Conservation (phyloP, 2,329 filamentous ascomycete genomes). For the Mollisiaceae sp. region DNA sequence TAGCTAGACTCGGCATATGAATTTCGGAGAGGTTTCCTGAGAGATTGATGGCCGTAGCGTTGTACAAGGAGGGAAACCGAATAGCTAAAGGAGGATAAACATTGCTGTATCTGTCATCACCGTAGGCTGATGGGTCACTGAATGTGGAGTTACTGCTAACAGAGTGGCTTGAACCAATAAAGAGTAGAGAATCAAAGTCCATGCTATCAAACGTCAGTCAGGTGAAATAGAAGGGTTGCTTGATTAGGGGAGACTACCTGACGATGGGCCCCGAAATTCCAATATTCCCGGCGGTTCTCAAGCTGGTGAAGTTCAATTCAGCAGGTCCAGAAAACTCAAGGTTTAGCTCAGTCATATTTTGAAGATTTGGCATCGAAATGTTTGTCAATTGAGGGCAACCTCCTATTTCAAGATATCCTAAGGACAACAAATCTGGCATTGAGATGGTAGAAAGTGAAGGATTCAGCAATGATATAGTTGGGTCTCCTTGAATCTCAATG, state of each 20-base stretch:
- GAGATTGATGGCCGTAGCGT: background rate
- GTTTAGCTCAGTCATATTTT: background rate
- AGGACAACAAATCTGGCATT: background rate
- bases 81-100: background rate
- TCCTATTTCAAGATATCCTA: background rate
- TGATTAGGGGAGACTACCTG: background rate
- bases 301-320: background rate
- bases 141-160: background rate
- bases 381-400: background rate
- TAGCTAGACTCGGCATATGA: background rate
- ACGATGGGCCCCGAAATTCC: background rate
- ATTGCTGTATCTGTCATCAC: background rate
- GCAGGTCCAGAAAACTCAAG: background rate
- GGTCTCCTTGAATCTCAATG: background rate
- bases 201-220: background rate
- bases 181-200: background rate
- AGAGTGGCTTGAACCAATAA: background rate
- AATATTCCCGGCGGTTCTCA: background rate
- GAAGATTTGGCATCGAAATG: slow-evolving; percentile 7
- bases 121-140: background rate
- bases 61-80: background rate
- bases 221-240: background rate
- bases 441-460: background rate
- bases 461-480: background rate
- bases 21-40: background rate